Conservation (phyloP, 495 filamentous ascomycete species). For the Bryoglossum gracile region DNA sequence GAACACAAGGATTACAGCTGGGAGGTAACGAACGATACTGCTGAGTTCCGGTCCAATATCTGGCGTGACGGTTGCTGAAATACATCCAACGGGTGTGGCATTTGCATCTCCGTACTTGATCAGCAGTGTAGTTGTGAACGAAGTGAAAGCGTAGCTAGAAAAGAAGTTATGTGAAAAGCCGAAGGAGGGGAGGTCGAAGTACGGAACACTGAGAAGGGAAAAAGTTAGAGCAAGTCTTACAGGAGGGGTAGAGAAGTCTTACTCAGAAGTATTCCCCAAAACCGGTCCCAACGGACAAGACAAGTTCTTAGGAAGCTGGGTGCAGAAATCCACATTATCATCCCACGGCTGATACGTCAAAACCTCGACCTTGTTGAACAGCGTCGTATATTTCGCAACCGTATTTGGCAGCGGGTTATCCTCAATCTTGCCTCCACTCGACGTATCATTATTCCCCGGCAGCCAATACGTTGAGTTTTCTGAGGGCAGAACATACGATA, state of each 20-base stretch:
- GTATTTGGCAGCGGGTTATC: conserved; percentile 41
- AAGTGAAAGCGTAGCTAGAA: conserved; percentile 78
- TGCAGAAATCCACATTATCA: conserved; percentile 54
- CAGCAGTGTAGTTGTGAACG: conserved; percentile 60
- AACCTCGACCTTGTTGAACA: conserved; percentile 60
- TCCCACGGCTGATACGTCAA: conserved; percentile 64
- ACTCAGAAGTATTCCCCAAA: too few relatives aligned
- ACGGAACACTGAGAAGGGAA: conserved; percentile 32
- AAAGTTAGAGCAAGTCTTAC: too few relatives aligned
- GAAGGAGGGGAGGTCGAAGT: conserved; percentile 57
- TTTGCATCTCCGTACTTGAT: conserved; percentile 65
- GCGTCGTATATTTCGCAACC: conserved; percentile 59
- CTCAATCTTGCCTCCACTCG: conserved; percentile 60
- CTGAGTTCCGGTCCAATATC: conserved; percentile 58
- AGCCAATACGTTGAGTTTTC: conserved; percentile 41
- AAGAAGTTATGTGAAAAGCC: conserved; percentile 68
- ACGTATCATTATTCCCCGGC: conserved; percentile 38
- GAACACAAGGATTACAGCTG: conserved; percentile 66
- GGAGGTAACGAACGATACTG: conserved; percentile 67
- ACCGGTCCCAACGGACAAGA: conserved; percentile 69
- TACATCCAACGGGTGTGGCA: conserved; percentile 63
- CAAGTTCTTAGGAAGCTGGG: conserved; percentile 44
- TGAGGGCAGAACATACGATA: conserved; percentile 41
- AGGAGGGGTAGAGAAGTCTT: too few relatives aligned
- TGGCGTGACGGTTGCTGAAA: conserved; percentile 75